A percentile compares a stretch with the other conserved stretches of the same genome.
These are phyloP conservation scores for Candida namnaoensis DNA, from an alignment of 805 yeast genomes.

Conservation along the genomic window DNA sequence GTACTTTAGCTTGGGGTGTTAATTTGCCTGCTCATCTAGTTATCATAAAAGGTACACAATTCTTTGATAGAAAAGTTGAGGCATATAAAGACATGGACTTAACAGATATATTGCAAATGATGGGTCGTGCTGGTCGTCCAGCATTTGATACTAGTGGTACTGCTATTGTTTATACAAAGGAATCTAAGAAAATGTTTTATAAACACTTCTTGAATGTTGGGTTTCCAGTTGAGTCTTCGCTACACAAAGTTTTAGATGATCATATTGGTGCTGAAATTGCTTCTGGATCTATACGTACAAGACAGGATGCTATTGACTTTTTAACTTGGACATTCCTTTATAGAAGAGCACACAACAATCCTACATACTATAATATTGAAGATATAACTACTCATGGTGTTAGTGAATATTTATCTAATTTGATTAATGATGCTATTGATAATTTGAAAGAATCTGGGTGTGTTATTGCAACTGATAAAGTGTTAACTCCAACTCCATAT, in stretches of 20 bases:
- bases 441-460: conserved; percentile 70
- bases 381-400: conserved; percentile 76
- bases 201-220: conserved; percentile 85
- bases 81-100: conserved; percentile 91
- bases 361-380: conserved; percentile 82
- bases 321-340: conserved; percentile 89
- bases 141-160: conserved; percentile 90
- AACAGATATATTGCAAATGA: conserved; percentile 93
- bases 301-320: conserved; percentile 94
- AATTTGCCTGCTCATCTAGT: conserved; percentile 97
- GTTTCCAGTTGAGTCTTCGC: conserved; percentile 88
- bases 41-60: conserved; percentile 92
- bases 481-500: conserved; percentile 62
- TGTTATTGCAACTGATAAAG: conserved; percentile 39
- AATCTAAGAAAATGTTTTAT: conserved; percentile 78
- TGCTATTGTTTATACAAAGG: conserved; percentile 81
- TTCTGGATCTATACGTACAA: conserved; percentile 86
- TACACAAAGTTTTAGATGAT: conserved; percentile 74
- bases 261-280: conserved; percentile 96
- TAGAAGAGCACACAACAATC: conserved; percentile 90
- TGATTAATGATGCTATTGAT: conserved; percentile 62
- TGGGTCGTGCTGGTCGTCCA: conserved; percentile 99
- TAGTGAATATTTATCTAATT: conserved; percentile 55
- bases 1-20: conserved; percentile 99
- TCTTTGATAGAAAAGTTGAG: conserved; percentile 89